Evolutionary conservation across 2,329 filamentous ascomycete species (phyloP), one percentile per base, ranked within the genome.

Genomic region (Triangularia setosa): DNA sequence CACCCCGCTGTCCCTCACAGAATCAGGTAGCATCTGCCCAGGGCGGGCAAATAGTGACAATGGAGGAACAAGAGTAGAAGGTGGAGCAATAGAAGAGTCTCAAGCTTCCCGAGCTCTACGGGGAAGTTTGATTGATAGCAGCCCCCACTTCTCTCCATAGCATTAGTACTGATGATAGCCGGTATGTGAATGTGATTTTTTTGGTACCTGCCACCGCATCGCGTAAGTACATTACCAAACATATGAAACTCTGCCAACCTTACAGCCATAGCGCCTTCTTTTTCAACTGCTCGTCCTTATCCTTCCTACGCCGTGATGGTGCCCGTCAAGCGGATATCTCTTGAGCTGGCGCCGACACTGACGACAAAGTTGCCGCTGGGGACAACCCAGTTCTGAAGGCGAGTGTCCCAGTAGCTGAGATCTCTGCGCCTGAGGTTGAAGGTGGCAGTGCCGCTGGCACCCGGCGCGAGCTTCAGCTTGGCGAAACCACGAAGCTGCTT

Each of bases 381-480:
- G 55, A 85, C 73, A 3, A 81, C 70, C 89, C 89, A 92, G 61
- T 87, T 81, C 75, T 90, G 85, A 44, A 73, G 69, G 0, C 75
- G 74, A 0, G 81, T 76, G 72, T 90, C 84, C 88, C 88, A 90
- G 63, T 87, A 83, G 69, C 85, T 88, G 44, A 91, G 67, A 72
- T 90, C 88, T 59, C 85, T 81, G 48, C 85, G 79, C 35, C 80
- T 82, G 30, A 91, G 72, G 14, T 78, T 75, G 68, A 90, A 83
- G 0, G 73, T 78, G 2, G 85, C 80, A 1, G 75, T 81, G 35
- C 78, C 74, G 2, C 75, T 80, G 61, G 81, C 79, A 1, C 81
- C 83, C 0, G 80, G 72, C 3, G 75, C 76, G 18, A 90, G 72
- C 16, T 73, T 72, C 5, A 87, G 77, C 75, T 90, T 89, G 64